These are phyloP conservation scores for Stipa capillata DNA, from an alignment of 176 grass and related monocot species.

Conservation along the genomic window DNA sequence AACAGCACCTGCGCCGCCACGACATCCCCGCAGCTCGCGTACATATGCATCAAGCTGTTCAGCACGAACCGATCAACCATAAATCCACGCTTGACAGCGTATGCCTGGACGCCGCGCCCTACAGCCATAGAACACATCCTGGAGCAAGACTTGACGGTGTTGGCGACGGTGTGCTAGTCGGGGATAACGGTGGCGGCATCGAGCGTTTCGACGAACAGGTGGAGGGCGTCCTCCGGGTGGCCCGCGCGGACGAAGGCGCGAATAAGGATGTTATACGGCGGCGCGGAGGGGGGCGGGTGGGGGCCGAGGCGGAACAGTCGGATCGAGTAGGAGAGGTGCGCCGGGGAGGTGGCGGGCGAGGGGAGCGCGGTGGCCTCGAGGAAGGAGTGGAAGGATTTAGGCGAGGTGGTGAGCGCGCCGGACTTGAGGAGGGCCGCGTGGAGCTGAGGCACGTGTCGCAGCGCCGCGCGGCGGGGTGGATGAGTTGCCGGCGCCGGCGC, in stretches of 20 bases:
- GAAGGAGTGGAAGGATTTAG: slow-evolving; percentile 32
- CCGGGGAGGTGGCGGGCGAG: slow-evolving; percentile 3
- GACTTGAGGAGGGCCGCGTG: slow-evolving; percentile 50
- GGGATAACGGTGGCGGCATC: neutral
- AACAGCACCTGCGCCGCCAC: slow-evolving; percentile 34
- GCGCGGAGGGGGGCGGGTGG: neutral
- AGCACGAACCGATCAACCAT: slow-evolving; percentile 47
- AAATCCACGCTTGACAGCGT: slow-evolving; percentile 40
- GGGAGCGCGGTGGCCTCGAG: slow-evolving; percentile 31
- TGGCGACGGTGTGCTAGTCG: slow-evolving; percentile 49
- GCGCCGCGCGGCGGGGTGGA: neutral
- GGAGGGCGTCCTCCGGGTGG: slow-evolving; percentile 27
- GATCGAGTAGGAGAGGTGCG: slow-evolving; percentile 42
- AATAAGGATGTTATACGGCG: slow-evolving; percentile 47
- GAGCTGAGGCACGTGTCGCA: slow-evolving; percentile 29
- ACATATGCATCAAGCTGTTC: slow-evolving; percentile 58
- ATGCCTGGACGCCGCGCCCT: slow-evolving; percentile 38
- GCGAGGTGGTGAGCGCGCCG: slow-evolving; percentile 27
- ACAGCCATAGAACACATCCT: neutral
- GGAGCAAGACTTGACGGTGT: slow-evolving; percentile 49
- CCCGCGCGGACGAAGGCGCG: slow-evolving; percentile 29
- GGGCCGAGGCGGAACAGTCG: slow-evolving; percentile 28
- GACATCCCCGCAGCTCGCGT: slow-evolving; percentile 36
- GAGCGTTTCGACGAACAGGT: slow-evolving; percentile 64
- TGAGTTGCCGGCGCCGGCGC: neutral